Base-by-base conservation (phyloP, 2,329 filamentous ascomycete genomes). In the Penicillium sp. region DNA sequence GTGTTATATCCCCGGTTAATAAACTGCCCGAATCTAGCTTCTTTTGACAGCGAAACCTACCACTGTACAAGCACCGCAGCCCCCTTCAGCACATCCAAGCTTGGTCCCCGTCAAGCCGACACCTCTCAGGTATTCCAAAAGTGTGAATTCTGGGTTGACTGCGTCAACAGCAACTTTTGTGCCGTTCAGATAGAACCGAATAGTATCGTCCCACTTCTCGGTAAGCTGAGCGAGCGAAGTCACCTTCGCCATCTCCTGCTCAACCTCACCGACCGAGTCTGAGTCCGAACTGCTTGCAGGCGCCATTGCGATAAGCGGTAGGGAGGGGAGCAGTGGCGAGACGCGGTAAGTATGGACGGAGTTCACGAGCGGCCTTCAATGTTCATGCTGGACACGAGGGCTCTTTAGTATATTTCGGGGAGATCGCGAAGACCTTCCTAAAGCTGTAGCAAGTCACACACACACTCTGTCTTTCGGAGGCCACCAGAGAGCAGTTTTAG, bases 21-120 rank as follows among this genome's bases (percentile, higher is more conserved):
- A 13, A 9, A 31, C 35, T 39, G 14, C 16, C 24, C 11, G 4
- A 7, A n/a, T n/a, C 16, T 9, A 4, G 31, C 2, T 35, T 11
- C 5, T 14, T 51, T 51, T n/a, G 6, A 24, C 4, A 11, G 35
- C 13, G 44, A 18, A 39, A 63, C 67, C 41, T 79, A 84, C 93
- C 47, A 98, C 92, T 44, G 94, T 98, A 73, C 94, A 98, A 64
- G 95, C 95, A 69, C 95, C 95, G 72, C 95, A 99, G 2, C 95
- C 95, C 62, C 95, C 95, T 80, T 99, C 95, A 51, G 92, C 92
- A 78, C 95, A 99, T 50, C 95, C 95, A 77, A 98, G 83, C 77
- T 99, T 99, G 13, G 95, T 98, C 14, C 95, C 95, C 4, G 94
- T 98, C 67, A 98, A 81, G 0, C 95, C 95, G 72, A 98, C 90